These are phyloP conservation scores for Umbelopsis sp. DNA, from an alignment of 192 early-diverging fungal genomes.

Conservation along the genomic window DNA sequence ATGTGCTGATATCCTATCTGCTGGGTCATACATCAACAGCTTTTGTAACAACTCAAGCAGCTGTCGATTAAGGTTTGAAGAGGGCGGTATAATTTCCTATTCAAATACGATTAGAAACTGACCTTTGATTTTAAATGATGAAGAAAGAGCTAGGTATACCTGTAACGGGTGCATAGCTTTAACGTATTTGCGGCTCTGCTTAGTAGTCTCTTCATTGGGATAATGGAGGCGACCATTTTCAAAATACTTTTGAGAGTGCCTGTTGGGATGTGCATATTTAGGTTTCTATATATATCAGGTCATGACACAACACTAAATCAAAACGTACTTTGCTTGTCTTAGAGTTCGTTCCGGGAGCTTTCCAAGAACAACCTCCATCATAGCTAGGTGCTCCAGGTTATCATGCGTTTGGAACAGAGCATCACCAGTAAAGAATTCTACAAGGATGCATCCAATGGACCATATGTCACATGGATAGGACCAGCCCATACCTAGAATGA, in stretches of 20 bases:
- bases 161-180: conserved; percentile 43
- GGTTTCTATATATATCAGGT: not conserved
- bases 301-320: not conserved
- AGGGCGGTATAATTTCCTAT: conserved; percentile 47
- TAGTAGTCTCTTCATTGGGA: conserved; percentile 58
- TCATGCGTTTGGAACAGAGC: conserved; percentile 98
- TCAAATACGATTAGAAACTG: conserved; percentile 20
- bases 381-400: conserved; percentile 93
- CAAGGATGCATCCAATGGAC: conserved; percentile 96
- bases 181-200: conserved; percentile 64
- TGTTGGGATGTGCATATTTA: conserved; percentile 27
- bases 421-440: conserved; percentile 94
- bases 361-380: conserved; percentile 94
- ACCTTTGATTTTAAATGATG: not conserved
- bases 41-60: conserved; percentile 72
- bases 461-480: conserved; percentile 97
- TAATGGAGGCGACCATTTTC: conserved; percentile 49
- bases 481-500: conserved; percentile 93
- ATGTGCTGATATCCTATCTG: conserved; percentile 75
- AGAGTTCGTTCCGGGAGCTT: conserved; percentile 70
- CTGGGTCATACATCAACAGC: conserved; percentile 82
- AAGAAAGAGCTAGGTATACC: conserved; percentile 2
- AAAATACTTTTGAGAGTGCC: conserved; percentile 57
- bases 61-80: conserved; percentile 46
- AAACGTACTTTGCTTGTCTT: conserved; percentile 44